phyloP scores from a whole-genome alignment of 768 basidiomycete species.

The Melanogaster broomeanus region DNA sequence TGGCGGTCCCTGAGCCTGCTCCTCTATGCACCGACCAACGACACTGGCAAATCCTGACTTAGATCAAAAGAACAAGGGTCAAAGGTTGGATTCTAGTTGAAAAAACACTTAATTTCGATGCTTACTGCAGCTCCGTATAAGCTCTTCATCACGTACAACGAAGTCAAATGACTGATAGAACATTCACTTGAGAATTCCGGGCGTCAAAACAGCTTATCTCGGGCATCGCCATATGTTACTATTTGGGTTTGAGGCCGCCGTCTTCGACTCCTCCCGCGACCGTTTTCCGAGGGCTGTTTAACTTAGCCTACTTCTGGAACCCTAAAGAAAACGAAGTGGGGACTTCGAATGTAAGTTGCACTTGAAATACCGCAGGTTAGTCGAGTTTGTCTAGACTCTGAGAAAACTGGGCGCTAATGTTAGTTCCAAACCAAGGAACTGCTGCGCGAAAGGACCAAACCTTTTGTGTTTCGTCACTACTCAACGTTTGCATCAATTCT shows the following conservation, averaged over 20 bases:
- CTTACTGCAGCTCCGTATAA: neutral
- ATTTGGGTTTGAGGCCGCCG: no score
- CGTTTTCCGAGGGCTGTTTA: neutral
- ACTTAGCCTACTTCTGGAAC: no score
- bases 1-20: no score
- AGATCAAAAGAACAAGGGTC: no score
- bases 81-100: neutral
- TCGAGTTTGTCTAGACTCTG: neutral
- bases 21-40: neutral
- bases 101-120: neutral
- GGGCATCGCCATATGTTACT: conserved; percentile 1
- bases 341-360: no score
- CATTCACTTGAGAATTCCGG: neutral
- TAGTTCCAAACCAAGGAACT: no score
- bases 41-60: neutral
- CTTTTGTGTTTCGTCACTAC: neutral
- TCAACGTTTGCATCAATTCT: no score
- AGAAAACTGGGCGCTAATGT: neutral
- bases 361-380: no score
- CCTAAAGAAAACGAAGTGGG: no score
- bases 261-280: conserved; percentile 5
- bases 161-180: neutral
- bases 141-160: neutral
- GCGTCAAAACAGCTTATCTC: neutral
- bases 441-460: neutral